Evolutionary conservation across 176 grass and related monocot species (phyloP).

Genomic region (Melocanna baccifera): DNA sequence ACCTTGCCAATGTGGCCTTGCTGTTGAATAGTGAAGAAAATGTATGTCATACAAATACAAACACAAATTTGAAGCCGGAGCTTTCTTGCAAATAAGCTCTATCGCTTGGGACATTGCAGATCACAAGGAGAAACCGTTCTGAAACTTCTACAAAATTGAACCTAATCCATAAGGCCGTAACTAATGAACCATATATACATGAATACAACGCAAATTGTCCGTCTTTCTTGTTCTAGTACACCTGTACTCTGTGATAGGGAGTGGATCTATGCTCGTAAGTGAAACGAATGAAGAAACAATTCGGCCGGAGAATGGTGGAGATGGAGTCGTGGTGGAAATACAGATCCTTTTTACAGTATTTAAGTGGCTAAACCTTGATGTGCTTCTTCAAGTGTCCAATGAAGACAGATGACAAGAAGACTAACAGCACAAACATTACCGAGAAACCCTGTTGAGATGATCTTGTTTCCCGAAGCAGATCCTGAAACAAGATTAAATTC

Average conservation of each 20-base stretch:
- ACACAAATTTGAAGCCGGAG: not conserved
- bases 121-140: not conserved
- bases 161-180: not conserved
- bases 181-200: slow-evolving; percentile 5
- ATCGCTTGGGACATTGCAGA: not conserved
- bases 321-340: not conserved
- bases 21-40: not conserved
- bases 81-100: not conserved
- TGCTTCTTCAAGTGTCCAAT: slow-evolving; percentile 63
- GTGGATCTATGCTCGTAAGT: not conserved
- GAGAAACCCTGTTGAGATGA: slow-evolving; percentile 53
- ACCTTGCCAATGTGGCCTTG: not conserved
- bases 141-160: not conserved
- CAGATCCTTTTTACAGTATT: not conserved
- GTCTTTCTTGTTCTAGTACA: not conserved
- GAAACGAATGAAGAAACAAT: not conserved
- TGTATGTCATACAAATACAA: not conserved
- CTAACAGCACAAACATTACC: slow-evolving; percentile 47
- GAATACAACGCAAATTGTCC: not conserved
- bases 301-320: not conserved
- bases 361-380: slow-evolving; percentile 29
- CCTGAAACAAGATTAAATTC: slow-evolving; percentile 35
- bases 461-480: slow-evolving; percentile 33
- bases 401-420: slow-evolving; percentile 61
- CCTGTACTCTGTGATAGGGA: not conserved